Evolutionary conservation across 2,329 filamentous ascomycete species (phyloP), one percentile per base, ranked within the genome.

Genomic region (Pyrenophora seminiperda): DNA sequence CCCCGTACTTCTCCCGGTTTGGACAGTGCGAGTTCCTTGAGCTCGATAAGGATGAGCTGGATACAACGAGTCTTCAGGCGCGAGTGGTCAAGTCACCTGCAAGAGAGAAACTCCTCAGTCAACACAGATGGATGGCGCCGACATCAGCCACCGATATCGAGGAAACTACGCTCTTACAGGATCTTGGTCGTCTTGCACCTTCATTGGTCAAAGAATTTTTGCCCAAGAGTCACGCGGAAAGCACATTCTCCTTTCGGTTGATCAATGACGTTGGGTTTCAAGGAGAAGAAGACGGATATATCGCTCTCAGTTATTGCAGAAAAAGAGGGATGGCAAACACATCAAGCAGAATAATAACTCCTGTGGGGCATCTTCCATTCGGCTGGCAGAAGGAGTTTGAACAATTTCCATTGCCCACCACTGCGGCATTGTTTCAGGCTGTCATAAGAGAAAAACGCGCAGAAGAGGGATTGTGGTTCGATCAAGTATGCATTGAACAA

Each of bases 401-500:
- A 15, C 62, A 73, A 45, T 76, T 73, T 44, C 75, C 73, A 1
- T 56, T 77, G 5, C 75, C 75, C 0, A 69, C 73, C 10, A 71
- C 68, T 27, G 58, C 57, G 14, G 68, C 68, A 4, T 69, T 77
- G 52, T 76, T 76, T 37, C 67, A 74, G 50, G 75, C 74, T 1
- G 70, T 77, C 0, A 63, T 75, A 41, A 63, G 68, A 40, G 74
- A 77, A 55, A 66, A 72, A 15, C 47, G 53, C 24, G 59, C 64
- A 14, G 59, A 61, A 5, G 76, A 77, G 57, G 76, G 75, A 5
- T 49, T 78, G 4, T 78, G 75, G 75, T 74, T 76, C 32, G 76
- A 78, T 51, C 75, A 77, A 52, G 73, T 77, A 6, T 77, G 74
- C 57, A 75, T 77, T 47, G 68, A 76, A 37, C 72, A 76, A 43